A percentile compares a stretch with the other conserved stretches of the same genome.
phyloP scores from a whole-genome alignment of 306 rosid genomes.

The Comarum palustre region DNA sequence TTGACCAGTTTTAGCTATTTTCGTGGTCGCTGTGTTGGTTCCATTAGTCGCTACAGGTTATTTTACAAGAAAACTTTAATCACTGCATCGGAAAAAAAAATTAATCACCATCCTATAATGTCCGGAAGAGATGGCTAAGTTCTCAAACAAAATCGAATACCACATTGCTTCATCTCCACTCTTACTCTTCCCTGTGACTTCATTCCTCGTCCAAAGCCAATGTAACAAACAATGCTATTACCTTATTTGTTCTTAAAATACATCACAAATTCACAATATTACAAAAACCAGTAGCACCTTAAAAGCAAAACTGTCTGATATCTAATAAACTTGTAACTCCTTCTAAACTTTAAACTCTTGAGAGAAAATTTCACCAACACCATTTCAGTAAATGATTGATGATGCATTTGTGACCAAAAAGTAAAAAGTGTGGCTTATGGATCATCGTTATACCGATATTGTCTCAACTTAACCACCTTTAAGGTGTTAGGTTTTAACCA shows the following conservation, averaged over 20 bases:
- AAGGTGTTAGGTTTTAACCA: too few species aligned
- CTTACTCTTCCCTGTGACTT: neutral
- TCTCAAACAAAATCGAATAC: neutral
- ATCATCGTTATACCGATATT: too few species aligned
- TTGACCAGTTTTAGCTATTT: too few species aligned
- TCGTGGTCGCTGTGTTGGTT: too few species aligned
- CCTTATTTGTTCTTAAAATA: neutral
- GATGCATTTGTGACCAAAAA: conserved; percentile 3
- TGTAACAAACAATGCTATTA: neutral
- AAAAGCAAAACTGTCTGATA: neutral
- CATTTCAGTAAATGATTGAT: neutral
- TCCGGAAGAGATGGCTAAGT: neutral
- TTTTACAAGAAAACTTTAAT: neutral
- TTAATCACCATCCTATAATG: neutral
- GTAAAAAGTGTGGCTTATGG: too few species aligned
- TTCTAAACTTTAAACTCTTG: neutral
- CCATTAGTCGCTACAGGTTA: neutral
- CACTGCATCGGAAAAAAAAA: too few species aligned
- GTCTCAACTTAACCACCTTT: too few species aligned
- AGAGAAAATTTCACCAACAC: neutral
- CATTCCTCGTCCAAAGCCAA: neutral
- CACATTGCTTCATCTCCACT: neutral
- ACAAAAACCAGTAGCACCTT: neutral
- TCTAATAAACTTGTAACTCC: neutral
- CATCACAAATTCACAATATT: neutral